These are phyloP conservation scores for Salmacisia buchloeana DNA, from an alignment of 1,284 basidiomycete genomes.

Conservation along the genomic window DNA sequence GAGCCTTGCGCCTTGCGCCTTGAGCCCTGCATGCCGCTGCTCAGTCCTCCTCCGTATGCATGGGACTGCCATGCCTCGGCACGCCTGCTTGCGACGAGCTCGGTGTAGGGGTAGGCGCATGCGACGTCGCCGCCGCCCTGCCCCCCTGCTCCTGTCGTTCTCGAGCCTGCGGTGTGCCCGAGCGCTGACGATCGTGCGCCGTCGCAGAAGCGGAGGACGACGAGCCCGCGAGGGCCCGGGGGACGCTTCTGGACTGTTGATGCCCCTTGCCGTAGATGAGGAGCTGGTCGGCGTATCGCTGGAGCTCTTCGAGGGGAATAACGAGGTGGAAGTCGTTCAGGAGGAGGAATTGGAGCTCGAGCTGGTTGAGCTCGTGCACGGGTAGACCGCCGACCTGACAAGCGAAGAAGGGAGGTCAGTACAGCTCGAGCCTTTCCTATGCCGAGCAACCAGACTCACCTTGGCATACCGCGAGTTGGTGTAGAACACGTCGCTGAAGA, in stretches of 20 bases:
- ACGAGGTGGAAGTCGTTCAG: slow-evolving; percentile 90
- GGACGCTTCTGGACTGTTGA: neutral
- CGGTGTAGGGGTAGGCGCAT: no score
- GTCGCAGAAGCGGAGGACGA: no score
- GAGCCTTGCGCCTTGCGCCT: no score
- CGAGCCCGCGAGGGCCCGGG: neutral
- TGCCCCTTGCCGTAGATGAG: slow-evolving; percentile 53
- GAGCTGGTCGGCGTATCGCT: slow-evolving; percentile 85
- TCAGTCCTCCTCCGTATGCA: no score
- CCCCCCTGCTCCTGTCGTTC: no score
- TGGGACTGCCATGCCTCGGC: no score
- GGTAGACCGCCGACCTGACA: slow-evolving; percentile 84
- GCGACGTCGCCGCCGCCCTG: no score
- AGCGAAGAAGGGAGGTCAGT: neutral
- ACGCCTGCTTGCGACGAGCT: no score
- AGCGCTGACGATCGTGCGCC: no score
- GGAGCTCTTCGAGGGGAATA: slow-evolving; percentile 85
- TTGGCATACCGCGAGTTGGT: slow-evolving; percentile 99
- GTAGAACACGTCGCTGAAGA: slow-evolving; percentile 98
- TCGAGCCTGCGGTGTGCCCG: no score
- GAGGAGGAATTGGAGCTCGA: slow-evolving; percentile 92
- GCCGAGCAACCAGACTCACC: slow-evolving; percentile 56
- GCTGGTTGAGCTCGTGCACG: slow-evolving; percentile 86
- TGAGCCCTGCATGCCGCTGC: no score
- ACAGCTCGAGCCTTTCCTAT: neutral